A percentile compares a stretch with the other conserved stretches of the same genome.
Conservation (phyloP, 805 yeast genomes). For the Yarrowia keelungensis region DNA sequence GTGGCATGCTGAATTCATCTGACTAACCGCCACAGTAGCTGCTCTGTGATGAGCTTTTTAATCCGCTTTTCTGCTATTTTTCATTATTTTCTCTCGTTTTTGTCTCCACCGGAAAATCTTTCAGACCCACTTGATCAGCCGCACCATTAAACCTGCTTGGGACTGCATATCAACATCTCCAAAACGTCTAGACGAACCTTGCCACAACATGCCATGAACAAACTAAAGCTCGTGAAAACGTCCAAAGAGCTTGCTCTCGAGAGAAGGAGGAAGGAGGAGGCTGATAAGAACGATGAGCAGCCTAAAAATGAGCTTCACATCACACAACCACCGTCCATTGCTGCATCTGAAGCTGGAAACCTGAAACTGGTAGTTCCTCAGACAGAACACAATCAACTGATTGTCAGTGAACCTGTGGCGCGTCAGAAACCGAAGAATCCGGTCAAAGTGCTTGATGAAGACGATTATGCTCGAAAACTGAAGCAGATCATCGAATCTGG, state of each 20-base stretch:
- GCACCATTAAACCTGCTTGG: slow-evolving; percentile 1
- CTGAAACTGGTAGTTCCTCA: slow-evolving; percentile 22
- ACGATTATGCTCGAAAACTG: slow-evolving; percentile 44
- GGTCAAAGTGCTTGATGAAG: slow-evolving; percentile 45
- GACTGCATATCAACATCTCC: not conserved
- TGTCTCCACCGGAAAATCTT: not conserved
- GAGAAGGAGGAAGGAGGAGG: not conserved
- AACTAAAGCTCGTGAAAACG: slow-evolving; percentile 32
- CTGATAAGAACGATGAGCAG: not conserved
- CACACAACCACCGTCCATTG: slow-evolving; percentile 18
- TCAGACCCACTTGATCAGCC: slow-evolving; percentile 13
- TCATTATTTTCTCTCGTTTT: not conserved
- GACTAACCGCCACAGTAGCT: no score
- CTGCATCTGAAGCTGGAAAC: slow-evolving; percentile 16
- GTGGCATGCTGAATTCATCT: no score
- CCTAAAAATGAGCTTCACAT: slow-evolving; percentile 6
- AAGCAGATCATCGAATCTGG: slow-evolving; percentile 43
- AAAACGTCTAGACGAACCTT: not conserved
- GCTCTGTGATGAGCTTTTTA: no score
- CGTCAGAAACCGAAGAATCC: slow-evolving; percentile 19
- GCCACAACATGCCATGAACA: slow-evolving; percentile 21
- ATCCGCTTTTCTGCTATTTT: no score
- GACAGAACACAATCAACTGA: slow-evolving; percentile 26
- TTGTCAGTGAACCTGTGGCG: slow-evolving; percentile 15
- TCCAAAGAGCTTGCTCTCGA: slow-evolving; percentile 16